phyloP scores from a whole-genome alignment of 2,329 filamentous ascomycete genomes.

The Aplosporella prunicola region DNA sequence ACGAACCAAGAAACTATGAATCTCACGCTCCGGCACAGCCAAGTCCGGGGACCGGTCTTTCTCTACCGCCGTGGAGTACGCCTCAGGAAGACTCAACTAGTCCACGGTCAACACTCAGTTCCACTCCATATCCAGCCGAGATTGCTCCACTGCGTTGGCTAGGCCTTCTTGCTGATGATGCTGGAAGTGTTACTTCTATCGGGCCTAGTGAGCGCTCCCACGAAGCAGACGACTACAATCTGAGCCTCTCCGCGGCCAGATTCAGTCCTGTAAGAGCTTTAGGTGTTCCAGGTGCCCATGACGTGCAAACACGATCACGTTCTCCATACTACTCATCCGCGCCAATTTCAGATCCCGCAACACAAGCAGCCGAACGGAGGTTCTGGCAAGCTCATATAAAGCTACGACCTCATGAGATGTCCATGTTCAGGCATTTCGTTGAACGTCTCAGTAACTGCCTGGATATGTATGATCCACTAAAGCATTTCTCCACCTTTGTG shows the following conservation, averaged over 20 bases:
- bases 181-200: conserved; percentile 9
- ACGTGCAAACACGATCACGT: too few species aligned
- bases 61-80: conserved; percentile 1
- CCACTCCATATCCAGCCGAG: conserved; percentile 8
- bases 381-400: conserved; percentile 5
- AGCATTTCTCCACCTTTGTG: conserved; percentile 26
- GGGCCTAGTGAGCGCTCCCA: conserved; percentile 5
- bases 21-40: neutral
- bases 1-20: too few species aligned
- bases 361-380: conserved; percentile 2
- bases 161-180: conserved; percentile 11
- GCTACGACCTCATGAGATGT: conserved; percentile 28
- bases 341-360: neutral
- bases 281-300: neutral
- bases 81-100: conserved; percentile 5
- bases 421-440: conserved; percentile 32
- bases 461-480: conserved; percentile 36
- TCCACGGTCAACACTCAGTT: conserved; percentile 9
- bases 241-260: conserved; percentile 8
- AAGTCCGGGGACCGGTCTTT: too few species aligned
- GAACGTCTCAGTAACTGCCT: conserved; percentile 30
- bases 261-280: too few species aligned
- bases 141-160: conserved; percentile 11
- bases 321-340: neutral
- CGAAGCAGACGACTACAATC: conserved; percentile 5